Conservation (phyloP, 78 protist species). For the Pigoraptor vietnamica region DNA sequence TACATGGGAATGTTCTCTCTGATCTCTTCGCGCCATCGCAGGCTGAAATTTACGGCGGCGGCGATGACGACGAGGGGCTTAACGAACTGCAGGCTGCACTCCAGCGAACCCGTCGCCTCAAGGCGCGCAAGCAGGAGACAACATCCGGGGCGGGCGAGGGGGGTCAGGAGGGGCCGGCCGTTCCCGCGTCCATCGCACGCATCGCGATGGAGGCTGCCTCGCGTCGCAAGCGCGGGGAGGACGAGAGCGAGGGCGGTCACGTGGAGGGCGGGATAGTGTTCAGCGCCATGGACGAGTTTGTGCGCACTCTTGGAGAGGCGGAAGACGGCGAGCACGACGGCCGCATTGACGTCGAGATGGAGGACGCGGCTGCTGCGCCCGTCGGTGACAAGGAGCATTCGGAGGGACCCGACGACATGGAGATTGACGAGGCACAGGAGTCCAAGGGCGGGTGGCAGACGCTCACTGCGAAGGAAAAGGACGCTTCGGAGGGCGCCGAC, state of each 20-base stretch:
- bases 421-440: background rate
- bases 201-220: background rate
- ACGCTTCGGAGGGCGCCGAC: background rate
- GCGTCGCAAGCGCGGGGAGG: background rate
- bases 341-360: background rate
- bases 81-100: background rate
- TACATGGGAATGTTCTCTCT: too few species aligned
- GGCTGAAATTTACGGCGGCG: background rate
- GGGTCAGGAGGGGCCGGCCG: background rate
- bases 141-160: background rate
- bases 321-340: background rate
- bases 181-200: background rate
- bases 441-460: background rate
- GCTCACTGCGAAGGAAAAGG: background rate
- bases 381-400: background rate
- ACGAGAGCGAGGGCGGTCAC: background rate
- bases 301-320: background rate
- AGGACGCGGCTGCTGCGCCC: background rate
- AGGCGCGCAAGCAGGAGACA: background rate
- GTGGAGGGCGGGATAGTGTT: background rate
- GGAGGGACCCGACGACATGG: background rate
- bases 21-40: background rate
- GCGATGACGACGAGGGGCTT: background rate
- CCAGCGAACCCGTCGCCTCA: background rate
- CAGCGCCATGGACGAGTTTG: background rate